Evolutionary conservation across 2,329 filamentous ascomycete species (phyloP).

Genomic region (Cytospora leucostoma): DNA sequence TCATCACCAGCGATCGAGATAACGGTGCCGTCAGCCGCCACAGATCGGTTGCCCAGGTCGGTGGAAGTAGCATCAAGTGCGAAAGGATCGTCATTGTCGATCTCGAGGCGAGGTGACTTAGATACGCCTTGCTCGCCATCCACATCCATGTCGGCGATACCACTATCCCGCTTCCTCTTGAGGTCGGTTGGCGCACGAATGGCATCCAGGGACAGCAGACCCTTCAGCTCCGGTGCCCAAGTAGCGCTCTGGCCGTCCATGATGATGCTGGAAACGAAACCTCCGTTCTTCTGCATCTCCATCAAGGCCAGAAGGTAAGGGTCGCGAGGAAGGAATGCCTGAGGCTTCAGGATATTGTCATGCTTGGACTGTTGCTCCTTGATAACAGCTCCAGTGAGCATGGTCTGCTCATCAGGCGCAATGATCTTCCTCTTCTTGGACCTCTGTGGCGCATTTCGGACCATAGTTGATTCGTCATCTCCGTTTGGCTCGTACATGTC

Average conservation of each 20-base stretch:
- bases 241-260: conserved; percentile 74
- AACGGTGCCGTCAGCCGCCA: conserved; percentile 62
- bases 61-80: conserved; percentile 52
- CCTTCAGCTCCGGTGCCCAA: conserved; percentile 91
- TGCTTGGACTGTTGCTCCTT: conserved; percentile 84
- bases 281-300: conserved; percentile 88
- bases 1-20: conserved; percentile 66
- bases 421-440: conserved; percentile 78
- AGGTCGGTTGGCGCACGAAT: conserved; percentile 75
- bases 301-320: conserved; percentile 84
- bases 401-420: conserved; percentile 77
- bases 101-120: conserved; percentile 69
- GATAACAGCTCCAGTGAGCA: conserved; percentile 75
- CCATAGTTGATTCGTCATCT: conserved; percentile 58
- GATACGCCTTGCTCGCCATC: conserved; percentile 62
- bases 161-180: conserved; percentile 92
- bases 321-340: conserved; percentile 83
- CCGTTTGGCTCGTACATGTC: conserved; percentile 65
- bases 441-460: conserved; percentile 70
- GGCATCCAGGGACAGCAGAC: conserved; percentile 85
- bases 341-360: conserved; percentile 80
- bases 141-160: conserved; percentile 73
- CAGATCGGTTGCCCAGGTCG: conserved; percentile 54
- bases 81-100: conserved; percentile 64
- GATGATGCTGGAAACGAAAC: conserved; percentile 85